Conservation (phyloP, 2,329 filamentous ascomycete species). For the Coleophoma eucalyptorum region DNA sequence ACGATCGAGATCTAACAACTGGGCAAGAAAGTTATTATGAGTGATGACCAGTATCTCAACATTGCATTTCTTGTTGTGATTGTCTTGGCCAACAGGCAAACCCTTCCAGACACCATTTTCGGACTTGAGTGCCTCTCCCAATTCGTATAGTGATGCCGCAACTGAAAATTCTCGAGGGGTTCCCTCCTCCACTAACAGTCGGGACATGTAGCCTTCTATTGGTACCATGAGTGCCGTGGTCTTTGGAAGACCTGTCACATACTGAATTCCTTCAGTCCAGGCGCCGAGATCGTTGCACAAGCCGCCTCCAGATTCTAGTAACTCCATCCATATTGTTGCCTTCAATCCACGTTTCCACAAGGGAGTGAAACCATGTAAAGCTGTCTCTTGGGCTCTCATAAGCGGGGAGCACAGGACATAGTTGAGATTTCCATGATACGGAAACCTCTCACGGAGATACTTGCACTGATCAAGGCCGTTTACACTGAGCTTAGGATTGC, state of each 20-base stretch:
- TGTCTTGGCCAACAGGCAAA: neutral
- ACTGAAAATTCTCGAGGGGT: no score
- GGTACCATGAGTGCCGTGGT: neutral
- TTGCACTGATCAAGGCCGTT: neutral
- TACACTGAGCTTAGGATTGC: neutral
- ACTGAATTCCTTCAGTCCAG: neutral
- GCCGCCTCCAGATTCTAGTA: neutral
- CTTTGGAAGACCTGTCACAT: neutral
- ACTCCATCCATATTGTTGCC: neutral
- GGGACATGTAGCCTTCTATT: no score
- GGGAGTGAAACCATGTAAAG: constrained; percentile 1
- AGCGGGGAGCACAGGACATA: constrained; percentile 6
- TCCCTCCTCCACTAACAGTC: no score
- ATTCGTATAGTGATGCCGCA: neutral
- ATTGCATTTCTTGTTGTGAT: neutral
- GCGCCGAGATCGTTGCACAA: neutral
- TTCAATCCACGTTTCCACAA: neutral
- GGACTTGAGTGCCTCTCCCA: constrained; percentile 1
- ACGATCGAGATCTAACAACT: neutral
- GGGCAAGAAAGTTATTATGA: constrained; percentile 5
- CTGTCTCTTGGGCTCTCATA: constrained; percentile 2
- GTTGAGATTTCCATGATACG: constrained; percentile 34
- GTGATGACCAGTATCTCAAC: constrained; percentile 7
- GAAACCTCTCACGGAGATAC: neutral
- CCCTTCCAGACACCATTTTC: constrained; percentile 10